Conservation (phyloP, 2,329 filamentous ascomycete species). For the Geoglossum cookeanum region DNA sequence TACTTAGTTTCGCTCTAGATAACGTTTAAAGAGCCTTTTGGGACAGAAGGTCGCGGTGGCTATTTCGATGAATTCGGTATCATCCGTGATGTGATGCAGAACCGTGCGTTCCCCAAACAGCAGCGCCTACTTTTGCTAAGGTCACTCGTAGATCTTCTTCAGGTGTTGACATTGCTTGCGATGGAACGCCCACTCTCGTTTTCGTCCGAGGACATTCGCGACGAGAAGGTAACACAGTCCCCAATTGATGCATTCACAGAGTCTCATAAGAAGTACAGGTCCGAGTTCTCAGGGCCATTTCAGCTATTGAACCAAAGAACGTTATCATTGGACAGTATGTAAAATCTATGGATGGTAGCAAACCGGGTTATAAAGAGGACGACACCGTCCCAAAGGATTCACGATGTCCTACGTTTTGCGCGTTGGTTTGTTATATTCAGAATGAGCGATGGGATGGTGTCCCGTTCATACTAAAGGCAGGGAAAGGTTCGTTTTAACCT, state of each 20-base stretch:
- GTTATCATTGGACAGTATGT: conserved; percentile 99
- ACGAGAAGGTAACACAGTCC: conserved; percentile 51
- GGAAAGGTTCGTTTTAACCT: conserved; percentile 39
- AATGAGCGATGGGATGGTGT: conserved; percentile 99
- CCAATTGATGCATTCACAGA: background rate
- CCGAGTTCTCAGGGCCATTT: conserved; percentile 81
- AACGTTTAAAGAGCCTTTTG: conserved; percentile 98
- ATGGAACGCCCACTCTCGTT: conserved; percentile 99
- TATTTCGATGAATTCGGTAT: conserved; percentile 99
- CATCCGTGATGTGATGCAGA: conserved; percentile 99
- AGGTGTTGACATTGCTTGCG: conserved; percentile 85
- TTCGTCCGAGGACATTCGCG: conserved; percentile 92
- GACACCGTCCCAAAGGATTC: conserved; percentile 96
- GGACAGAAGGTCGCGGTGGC: conserved; percentile 89
- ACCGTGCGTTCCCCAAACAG: conserved; percentile 35
- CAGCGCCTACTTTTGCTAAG: conserved; percentile 9
- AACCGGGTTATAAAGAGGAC: conserved; percentile 96
- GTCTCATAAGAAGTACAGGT: conserved; percentile 29
- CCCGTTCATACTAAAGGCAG: conserved; percentile 97
- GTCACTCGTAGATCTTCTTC: conserved; percentile 49
- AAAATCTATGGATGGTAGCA: conserved; percentile 85
- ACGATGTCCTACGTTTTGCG: conserved; percentile 93
- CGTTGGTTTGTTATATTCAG: conserved; percentile 95
- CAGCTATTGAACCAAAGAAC: conserved; percentile 94
- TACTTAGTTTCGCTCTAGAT: conserved; percentile 32